Base-by-base conservation (phyloP, 1,139 yeast genomes). In the Kluyveromyces sp. region DNA sequence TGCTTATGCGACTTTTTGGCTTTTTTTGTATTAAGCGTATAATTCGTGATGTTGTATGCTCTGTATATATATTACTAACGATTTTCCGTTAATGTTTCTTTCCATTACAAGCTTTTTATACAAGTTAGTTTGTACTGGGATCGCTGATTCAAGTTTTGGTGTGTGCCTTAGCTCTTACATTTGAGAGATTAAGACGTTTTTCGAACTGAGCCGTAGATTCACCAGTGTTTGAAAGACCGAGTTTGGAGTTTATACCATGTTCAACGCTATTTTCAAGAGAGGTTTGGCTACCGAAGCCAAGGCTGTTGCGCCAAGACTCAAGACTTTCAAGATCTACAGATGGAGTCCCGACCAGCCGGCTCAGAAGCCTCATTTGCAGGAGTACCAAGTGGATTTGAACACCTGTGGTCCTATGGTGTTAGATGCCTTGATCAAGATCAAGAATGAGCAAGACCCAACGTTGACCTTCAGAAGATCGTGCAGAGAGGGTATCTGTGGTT, bases 401-500 rank as follows among this genome's bases (percentile, higher is more conserved):
- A 71, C 82, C 45, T 86, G 96, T 69, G 99, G 99, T 50, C 98
- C 98, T 49, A 92, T 92, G 98, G 86, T 94, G 44, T 75, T 92
- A 63, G 99, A 92, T 68, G 98, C 98, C 34, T 70, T 92, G 52
- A 69, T 92, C 58, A 92, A 89, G 69, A 88, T 92, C 68, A 92
- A 92, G 71, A 88, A 88, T 67, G 98, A 92, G 68, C 94, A 87
- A 66, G 99, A 92, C 66, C 70, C 97, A 34, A 85, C 97, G 28
- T 77, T 92, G 64, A 92, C 98, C 3, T 84, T 92, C 70, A 83
- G 99, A 74, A 83, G 98, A 70, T 88, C 97, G 42, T 92, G 98
- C 73, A 89, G 99, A 74, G 99, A 92, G 71, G 99, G 99, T 60
- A 94, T 92, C 57, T 92, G 99, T 73, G 99, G 99, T 41, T 92